A percentile compares a stretch with the other conserved stretches of the same genome.
phyloP scores from a whole-genome alignment of 2,329 filamentous ascomycete species.

The Sarocladiaceae sp. region DNA sequence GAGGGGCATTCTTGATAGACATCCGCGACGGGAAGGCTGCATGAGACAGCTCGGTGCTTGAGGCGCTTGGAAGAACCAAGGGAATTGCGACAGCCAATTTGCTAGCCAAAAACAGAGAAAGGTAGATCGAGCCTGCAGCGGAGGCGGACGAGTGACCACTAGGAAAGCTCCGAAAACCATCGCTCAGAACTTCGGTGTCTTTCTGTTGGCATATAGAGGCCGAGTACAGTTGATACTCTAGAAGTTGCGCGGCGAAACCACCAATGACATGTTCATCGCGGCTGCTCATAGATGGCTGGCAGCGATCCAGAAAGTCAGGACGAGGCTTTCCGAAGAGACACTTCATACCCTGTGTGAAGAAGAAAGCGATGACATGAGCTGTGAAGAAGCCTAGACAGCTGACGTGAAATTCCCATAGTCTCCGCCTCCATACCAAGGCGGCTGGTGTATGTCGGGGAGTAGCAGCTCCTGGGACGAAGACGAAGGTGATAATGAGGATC shows the following conservation, averaged over 20 bases:
- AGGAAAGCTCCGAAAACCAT: constrained; percentile 76
- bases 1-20: too few species aligned
- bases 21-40: constrained; percentile 69
- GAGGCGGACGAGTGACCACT: constrained; percentile 55
- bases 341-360: constrained; percentile 83
- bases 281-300: constrained; percentile 65
- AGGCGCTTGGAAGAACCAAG: constrained; percentile 46
- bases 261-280: constrained; percentile 57
- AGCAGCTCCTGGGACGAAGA: constrained; percentile 67
- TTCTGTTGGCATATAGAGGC: constrained; percentile 67
- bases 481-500: constrained; percentile 61
- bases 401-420: constrained; percentile 85
- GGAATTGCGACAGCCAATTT: constrained; percentile 73
- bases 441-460: constrained; percentile 57
- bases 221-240: constrained; percentile 64
- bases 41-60: constrained; percentile 38
- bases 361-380: constrained; percentile 65
- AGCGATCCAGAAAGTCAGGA: constrained; percentile 77
- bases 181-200: constrained; percentile 54
- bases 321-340: constrained; percentile 64
- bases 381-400: constrained; percentile 78
- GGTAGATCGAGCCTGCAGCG: constrained; percentile 75
- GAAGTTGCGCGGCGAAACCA: constrained; percentile 45
- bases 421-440: constrained; percentile 66
- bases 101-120: constrained; percentile 79